Base-by-base conservation (phyloP, 352 stramenopile genomes). In the Phytopythium kandeliae region DNA sequence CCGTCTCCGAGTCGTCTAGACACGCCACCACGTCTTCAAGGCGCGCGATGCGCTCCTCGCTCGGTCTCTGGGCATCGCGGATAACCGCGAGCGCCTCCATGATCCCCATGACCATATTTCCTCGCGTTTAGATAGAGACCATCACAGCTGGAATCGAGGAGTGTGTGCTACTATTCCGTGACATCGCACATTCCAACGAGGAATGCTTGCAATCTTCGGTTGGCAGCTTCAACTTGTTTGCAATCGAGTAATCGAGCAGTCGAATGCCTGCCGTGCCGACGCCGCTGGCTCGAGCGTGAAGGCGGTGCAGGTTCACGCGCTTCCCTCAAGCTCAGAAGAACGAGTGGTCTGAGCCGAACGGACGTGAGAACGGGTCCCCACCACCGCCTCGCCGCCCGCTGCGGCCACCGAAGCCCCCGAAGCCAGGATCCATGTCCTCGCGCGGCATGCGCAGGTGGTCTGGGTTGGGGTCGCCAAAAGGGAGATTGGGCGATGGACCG, bases 371-470 rank as follows among this genome's bases (percentile, higher is more conserved):
- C 0, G 64, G 34, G 45, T 57, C 63, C 1, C 73, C 63, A 5
- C 74, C 60, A 43, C 51, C 54, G 19, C 53, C 54, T 40, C 34
- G 65, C 1, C 48, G 36, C 19, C 56, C 50, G 22, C 62, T 57
- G 10, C 58, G 53, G n/a, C 62, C 57, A 15, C 51, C 61, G 13
- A 64, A 71, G 4, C 54, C 31, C 31, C 31, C 66, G 35, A 86
- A 87, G 1, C 63, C 59, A 58, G 67, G 63, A 37, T 78, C 74
- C 62, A 84, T 65, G 21, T 85, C 71, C 43, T 91, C 79, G 24
- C 62, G 59, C 25, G 83, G 83, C 76, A 93, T 92, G 11, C 78
- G 80, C 52, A 93, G 42, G 50, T 93, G 83, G 35, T 93, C 83
- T 17, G 83, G 83, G 17, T 83, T 86, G 19, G 80, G 78, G 11